Conservation (phyloP, 2,329 filamentous ascomycete genomes). For the Colletotrichum neosansevieriae region DNA sequence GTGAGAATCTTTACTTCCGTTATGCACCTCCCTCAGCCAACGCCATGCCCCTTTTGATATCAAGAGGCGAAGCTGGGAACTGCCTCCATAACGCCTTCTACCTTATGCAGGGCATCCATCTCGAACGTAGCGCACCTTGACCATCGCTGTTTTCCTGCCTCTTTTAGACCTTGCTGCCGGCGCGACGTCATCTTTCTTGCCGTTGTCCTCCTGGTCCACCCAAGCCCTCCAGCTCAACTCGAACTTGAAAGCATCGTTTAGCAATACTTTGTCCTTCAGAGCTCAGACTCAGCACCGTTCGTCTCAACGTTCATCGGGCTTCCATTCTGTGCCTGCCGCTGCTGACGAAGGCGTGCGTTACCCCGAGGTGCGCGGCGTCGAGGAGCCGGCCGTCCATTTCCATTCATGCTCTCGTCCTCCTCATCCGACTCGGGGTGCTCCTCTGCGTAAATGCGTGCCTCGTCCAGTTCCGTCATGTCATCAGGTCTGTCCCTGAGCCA, state of each 20-base stretch:
- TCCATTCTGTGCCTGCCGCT: slow-evolving; percentile 62
- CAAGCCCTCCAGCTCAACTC: not conserved
- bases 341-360: slow-evolving; percentile 55
- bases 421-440: slow-evolving; percentile 69
- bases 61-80: slow-evolving; percentile 18
- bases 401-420: slow-evolving; percentile 64
- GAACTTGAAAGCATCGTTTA: not conserved
- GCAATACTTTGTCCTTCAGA: slow-evolving; percentile 48
- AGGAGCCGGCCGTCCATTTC: slow-evolving; percentile 55
- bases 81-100: slow-evolving; percentile 39
- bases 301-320: slow-evolving; percentile 69
- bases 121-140: slow-evolving; percentile 20
- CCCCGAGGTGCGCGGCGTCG: slow-evolving; percentile 58
- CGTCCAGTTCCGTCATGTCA: slow-evolving; percentile 86
- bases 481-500: slow-evolving; percentile 90
- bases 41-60: slow-evolving; percentile 18
- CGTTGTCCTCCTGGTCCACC: not conserved
- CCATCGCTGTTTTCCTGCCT: slow-evolving; percentile 4
- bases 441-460: slow-evolving; percentile 69
- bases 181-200: not conserved
- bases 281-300: slow-evolving; percentile 69
- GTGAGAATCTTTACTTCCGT: slow-evolving; percentile 34
- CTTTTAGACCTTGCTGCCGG: not conserved
- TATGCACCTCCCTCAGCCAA: slow-evolving; percentile 32
- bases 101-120: slow-evolving; percentile 37